Base-by-base conservation (phyloP, 768 basidiomycete species). In the Phylloporus scabripes region DNA sequence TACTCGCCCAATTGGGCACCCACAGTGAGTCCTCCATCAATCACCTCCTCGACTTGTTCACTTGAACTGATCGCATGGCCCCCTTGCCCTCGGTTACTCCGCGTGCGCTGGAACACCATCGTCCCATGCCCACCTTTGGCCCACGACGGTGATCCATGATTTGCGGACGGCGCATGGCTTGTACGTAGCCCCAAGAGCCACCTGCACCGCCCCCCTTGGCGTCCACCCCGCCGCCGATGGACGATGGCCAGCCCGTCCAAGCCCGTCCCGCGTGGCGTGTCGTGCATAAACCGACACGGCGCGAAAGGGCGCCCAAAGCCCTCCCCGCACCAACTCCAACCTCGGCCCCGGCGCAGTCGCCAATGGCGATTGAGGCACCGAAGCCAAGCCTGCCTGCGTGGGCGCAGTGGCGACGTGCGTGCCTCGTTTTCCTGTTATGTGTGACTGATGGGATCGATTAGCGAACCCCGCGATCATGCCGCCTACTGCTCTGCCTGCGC, bases 391-490 rank as follows among this genome's bases (percentile, higher is more conserved):
- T 80, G 24, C 86, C 87, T n/a, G 79, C 88, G 1, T 91, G 88
- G 88, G 80, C 87, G 0, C 86, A 89, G 57, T 91, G 87, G 88
- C 75, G 82, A 72, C 88, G 87, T 91, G 62, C 28, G 54, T 54
- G 7, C 34, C 5, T n/a, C 23, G 31, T 23, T 33, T 18, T 17
- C 21, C 14, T 44, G n/a, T 15, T n/a, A 15, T 31, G 26, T 4
- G 7, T 15, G 2, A 20, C 36, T 49, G 36, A 49, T 20, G 15
- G n/a, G 10, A 9, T 31, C 18, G 45, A 11, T 32, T 48, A 87
- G 86, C 87, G 4, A 86, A 87, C 58, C 83, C 85, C 3, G 61
- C 81, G 6, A 59, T 85, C 8, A 72, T 77, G 1, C 83, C 84
- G 0, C 81, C 84, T 2, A 70, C 77, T 3, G 70, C 77, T 0